Base-by-base conservation (phyloP, 78 protist species). In the Thecamonas trahens region DNA sequence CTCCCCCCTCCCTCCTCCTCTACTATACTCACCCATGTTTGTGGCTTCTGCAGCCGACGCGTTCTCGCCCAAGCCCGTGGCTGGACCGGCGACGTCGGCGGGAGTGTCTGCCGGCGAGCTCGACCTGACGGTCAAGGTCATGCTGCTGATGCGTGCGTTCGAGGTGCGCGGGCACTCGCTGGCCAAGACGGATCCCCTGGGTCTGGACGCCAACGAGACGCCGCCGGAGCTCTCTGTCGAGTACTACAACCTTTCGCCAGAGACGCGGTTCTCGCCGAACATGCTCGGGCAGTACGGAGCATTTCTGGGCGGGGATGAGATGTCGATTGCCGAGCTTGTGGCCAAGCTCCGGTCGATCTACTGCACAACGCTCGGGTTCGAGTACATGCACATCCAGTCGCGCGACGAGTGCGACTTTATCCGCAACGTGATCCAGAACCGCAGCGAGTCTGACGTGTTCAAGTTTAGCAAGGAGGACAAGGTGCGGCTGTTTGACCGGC, bases 321-420 rank as follows among this genome's bases (percentile, higher is more conserved):
- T 59, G 50, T 22, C 42, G 55, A 70, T 79, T 26, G n/a, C 63
- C 18, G 67, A 73, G 45, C 1, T 85, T 24, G 1, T 85, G n/a
- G 72, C 1, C 9, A 52, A 63, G 55, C 76, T 75, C 50, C 32
- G 49, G 61, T 11, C 24, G 24, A 24, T 53, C 47, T 81, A 80
- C 77, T 54, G 77, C 50, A 39, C 45, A 8, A 18, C 38, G 32
- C 29, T 84, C n/a, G 85, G 85, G 32, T 61, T 50, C 50, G 90
- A 84, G 70, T 84, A 38, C 49, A 61, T 61, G 49, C 82, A 79
- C 61, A 74, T 79, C 47, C 79, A 60, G 62, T 65, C 54, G 60
- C 64, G 88, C 52, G 84, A 72, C 42, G 66, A 72, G 79, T 83
- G 88, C 67, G 77, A 81, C 74, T 85, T 83, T 83, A 45, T 85